phyloP scores from a whole-genome alignment of 1,284 basidiomycete genomes.

The Cystobasidium pallidum region DNA sequence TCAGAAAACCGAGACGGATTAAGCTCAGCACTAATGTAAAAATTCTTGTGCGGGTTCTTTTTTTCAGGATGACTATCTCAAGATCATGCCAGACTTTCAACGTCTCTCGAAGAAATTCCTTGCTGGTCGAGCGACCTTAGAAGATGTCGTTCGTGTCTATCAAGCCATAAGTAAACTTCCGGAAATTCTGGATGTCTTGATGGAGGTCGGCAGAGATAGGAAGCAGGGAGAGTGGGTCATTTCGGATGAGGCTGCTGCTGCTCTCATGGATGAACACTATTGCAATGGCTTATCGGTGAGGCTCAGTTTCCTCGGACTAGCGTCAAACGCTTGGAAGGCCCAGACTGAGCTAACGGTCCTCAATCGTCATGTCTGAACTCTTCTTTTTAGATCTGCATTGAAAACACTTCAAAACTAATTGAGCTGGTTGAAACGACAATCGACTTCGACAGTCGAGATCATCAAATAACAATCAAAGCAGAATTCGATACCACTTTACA shows the following conservation, averaged over 20 bases:
- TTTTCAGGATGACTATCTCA: conserved; percentile 77
- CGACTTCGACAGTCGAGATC: conserved; percentile 76
- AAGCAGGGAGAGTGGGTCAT: conserved; percentile 52
- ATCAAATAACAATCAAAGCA: conserved; percentile 91
- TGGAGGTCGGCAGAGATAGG: conserved; percentile 61
- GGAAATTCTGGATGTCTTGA: conserved; percentile 66
- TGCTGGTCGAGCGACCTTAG: conserved; percentile 77
- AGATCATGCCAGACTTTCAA: conserved; percentile 90
- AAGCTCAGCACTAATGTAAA: no score
- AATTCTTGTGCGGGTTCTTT: not conserved
- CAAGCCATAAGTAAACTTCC: conserved; percentile 83
- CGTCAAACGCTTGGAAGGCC: no score
- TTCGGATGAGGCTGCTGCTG: conserved; percentile 57
- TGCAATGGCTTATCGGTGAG: conserved; percentile 65
- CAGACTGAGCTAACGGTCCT: not conserved
- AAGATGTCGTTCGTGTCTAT: conserved; percentile 95
- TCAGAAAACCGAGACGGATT: no score
- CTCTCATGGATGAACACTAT: conserved; percentile 71
- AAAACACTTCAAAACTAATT: conserved; percentile 72
- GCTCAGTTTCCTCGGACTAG: not conserved
- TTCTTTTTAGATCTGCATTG: conserved; percentile 64
- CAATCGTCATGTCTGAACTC: not conserved
- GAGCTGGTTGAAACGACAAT: conserved; percentile 97
- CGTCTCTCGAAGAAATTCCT: conserved; percentile 92
- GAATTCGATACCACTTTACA: conserved; percentile 81